Conservation (phyloP, 2,329 filamentous ascomycete genomes). For the Alternaria consortialis region DNA sequence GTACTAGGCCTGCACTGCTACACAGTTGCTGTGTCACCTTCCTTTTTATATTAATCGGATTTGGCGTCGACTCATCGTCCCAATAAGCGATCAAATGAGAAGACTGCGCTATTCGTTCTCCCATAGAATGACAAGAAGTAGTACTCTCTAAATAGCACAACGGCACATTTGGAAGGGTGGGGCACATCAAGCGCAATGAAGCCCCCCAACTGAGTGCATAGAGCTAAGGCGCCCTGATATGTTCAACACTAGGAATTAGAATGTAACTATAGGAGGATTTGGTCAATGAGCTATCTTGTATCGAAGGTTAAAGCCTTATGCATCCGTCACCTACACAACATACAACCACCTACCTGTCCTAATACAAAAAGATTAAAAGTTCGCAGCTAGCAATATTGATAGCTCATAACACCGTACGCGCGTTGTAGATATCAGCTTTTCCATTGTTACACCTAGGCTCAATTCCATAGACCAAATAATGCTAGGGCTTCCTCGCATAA, state of each 20-base stretch:
- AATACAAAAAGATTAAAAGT: not conserved
- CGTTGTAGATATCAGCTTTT: too few relatives aligned
- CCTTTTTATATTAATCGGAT: constrained; percentile 11
- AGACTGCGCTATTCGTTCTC: not conserved
- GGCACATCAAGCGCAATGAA: not conserved
- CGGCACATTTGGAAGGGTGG: not conserved
- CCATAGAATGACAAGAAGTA: not conserved
- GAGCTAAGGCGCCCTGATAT: not conserved
- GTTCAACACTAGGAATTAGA: not conserved
- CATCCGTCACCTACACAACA: too few relatives aligned
- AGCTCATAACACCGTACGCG: too few relatives aligned
- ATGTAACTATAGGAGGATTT: not conserved
- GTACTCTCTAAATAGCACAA: not conserved
- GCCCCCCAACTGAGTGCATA: not conserved
- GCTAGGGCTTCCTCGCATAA: not conserved
- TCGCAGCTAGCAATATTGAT: too few relatives aligned
- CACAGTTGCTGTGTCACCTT: not conserved
- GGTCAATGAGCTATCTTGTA: not conserved
- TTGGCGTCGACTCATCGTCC: constrained; percentile 1
- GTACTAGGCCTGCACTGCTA: too few relatives aligned
- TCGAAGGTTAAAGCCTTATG: not conserved
- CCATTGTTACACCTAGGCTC: too few relatives aligned
- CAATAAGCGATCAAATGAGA: not conserved
- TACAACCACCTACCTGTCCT: not conserved
- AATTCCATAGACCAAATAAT: too few relatives aligned